These are phyloP conservation scores for Grosmannia penicillata DNA, from an alignment of 2,329 filamentous ascomycete genomes.

Conservation along the genomic window DNA sequence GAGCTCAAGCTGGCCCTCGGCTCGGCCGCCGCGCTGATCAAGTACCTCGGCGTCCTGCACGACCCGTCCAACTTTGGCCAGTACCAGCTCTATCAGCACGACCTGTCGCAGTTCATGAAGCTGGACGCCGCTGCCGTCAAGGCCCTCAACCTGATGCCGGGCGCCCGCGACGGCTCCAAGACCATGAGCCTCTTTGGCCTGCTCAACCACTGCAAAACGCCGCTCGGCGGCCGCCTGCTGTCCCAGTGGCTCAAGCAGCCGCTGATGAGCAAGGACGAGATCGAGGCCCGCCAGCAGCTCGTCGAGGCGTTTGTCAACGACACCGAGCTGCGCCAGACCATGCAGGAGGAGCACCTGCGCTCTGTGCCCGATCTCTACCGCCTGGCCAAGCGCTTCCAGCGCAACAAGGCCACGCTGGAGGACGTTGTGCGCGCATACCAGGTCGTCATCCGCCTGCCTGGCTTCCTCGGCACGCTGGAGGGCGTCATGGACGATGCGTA, in stretches of 20 bases:
- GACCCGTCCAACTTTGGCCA: conserved; percentile 94
- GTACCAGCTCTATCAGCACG: conserved; percentile 93
- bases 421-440: conserved; percentile 95
- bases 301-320: conserved; percentile 91
- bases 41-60: conserved; percentile 80
- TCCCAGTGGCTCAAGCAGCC: conserved; percentile 98
- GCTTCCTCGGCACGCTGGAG: conserved; percentile 78
- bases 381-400: conserved; percentile 86
- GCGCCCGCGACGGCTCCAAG: conserved; percentile 85
- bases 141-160: conserved; percentile 93
- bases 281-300: conserved; percentile 80
- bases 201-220: conserved; percentile 94
- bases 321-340: conserved; percentile 82
- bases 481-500: conserved; percentile 93
- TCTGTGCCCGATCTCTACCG: conserved; percentile 91
- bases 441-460: conserved; percentile 79
- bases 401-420: conserved; percentile 78
- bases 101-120: conserved; percentile 96
- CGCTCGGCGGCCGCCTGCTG: conserved; percentile 75
- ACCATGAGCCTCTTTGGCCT: conserved; percentile 93
- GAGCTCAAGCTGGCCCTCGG: conserved; percentile 95
- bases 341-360: conserved; percentile 91
- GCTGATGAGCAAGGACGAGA: conserved; percentile 73
- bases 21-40: conserved; percentile 82
- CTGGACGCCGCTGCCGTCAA: conserved; percentile 87